Evolutionary conservation across 176 grass and related monocot genomes (phyloP).

Genomic region (Ampelocalamus luodianensis): DNA sequence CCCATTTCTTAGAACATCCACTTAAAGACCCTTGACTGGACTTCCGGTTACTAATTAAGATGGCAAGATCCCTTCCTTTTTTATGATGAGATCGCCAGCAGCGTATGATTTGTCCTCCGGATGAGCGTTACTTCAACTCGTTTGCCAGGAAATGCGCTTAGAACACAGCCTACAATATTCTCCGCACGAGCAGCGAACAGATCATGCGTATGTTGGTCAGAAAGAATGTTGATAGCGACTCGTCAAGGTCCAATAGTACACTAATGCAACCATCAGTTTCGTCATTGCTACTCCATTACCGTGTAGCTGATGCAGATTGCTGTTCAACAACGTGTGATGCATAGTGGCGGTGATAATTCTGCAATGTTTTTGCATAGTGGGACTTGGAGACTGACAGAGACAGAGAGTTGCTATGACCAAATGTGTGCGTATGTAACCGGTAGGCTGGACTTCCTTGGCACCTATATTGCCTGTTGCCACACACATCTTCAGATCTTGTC

Average conservation of each 20-base stretch:
- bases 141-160: constrained; percentile 44
- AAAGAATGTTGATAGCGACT: constrained; percentile 28
- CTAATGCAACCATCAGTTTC: neutral
- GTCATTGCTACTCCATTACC: constrained; percentile 19
- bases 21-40: constrained; percentile 28
- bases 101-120: constrained; percentile 42
- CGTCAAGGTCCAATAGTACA: neutral
- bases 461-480: too few relatives aligned
- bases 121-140: constrained; percentile 42
- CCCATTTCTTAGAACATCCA: constrained; percentile 37
- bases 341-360: constrained; percentile 52
- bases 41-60: neutral
- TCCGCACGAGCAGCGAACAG: constrained; percentile 23
- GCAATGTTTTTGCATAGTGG: neutral
- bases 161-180: constrained; percentile 34
- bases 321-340: constrained; percentile 38
- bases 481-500: too few relatives aligned
- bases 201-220: constrained; percentile 29
- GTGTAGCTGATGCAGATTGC: constrained; percentile 44
- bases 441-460: constrained; percentile 6
- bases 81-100: constrained; percentile 16
- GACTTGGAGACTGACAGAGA: constrained; percentile 13
- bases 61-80: constrained; percentile 28
- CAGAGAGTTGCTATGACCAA: constrained; percentile 34
- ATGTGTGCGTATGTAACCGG: neutral